A percentile compares a stretch with the other conserved stretches of the same genome.
Conservation (phyloP, 2,329 filamentous ascomycete species). For the Sphaerulina populicola region DNA sequence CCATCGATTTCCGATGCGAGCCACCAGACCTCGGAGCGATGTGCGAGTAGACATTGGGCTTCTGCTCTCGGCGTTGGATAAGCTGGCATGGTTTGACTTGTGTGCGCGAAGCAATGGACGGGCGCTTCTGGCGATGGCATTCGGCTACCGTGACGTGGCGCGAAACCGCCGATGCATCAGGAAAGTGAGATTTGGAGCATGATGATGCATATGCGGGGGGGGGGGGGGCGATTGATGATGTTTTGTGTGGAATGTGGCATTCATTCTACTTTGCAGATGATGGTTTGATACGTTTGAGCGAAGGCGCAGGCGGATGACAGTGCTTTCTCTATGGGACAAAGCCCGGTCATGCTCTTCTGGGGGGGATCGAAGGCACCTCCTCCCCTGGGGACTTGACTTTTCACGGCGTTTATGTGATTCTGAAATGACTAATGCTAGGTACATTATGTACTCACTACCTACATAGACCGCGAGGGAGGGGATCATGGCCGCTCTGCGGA, state of each 20-base stretch:
- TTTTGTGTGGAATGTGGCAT: not conserved
- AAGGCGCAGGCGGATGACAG: not conserved
- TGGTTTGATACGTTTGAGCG: not conserved
- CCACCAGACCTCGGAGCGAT: no score
- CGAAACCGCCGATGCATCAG: no score
- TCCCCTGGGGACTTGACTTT: not conserved
- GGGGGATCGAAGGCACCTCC: no score
- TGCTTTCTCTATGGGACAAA: not conserved
- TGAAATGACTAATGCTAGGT: not conserved
- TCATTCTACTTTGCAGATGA: not conserved
- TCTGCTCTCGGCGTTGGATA: no score
- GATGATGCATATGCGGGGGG: not conserved
- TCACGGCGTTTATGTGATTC: not conserved
- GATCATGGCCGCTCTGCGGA: not conserved
- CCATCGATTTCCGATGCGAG: not conserved
- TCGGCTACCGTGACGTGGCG: no score
- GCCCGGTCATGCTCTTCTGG: not conserved
- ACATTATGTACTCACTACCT: not conserved
- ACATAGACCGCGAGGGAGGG: not conserved
- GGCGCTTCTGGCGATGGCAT: no score
- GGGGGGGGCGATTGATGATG: not conserved
- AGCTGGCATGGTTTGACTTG: no score
- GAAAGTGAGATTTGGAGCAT: not conserved
- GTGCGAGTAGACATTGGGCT: no score
- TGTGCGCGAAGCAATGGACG: no score